phyloP scores from a whole-genome alignment of 495 filamentous ascomycete species.

The Aspergillus affinis region DNA sequence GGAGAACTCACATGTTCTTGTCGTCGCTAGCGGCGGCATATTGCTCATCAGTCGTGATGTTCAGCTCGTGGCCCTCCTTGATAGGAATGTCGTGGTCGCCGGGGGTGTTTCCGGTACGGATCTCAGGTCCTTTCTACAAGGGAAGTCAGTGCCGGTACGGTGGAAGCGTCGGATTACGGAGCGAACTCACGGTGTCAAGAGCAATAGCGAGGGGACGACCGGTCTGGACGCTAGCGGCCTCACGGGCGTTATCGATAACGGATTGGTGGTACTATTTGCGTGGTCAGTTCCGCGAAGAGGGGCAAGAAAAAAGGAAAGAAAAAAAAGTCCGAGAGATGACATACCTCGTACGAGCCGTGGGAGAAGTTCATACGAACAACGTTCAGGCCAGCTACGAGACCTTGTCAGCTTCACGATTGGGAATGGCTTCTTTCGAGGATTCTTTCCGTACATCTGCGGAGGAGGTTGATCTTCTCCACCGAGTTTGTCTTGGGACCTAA shows the following conservation, averaged over 20 bases:
- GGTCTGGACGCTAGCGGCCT: constrained; percentile 69
- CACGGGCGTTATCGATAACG: constrained; percentile 89
- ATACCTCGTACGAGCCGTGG: constrained; percentile 87
- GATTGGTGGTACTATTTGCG: constrained; percentile 75
- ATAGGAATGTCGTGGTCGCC: constrained; percentile 86
- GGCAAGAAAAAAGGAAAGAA: background rate
- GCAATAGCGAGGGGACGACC: constrained; percentile 95
- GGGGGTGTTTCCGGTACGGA: constrained; percentile 90
- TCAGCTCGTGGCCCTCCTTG: constrained; percentile 74
- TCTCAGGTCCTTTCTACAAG: constrained; percentile 88
- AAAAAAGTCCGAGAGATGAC: constrained; percentile 21
- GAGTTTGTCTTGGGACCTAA: constrained; percentile 96
- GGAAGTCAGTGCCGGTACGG: constrained; percentile 7
- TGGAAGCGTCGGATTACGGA: background rate
- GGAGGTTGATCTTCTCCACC: constrained; percentile 89
- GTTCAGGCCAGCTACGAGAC: constrained; percentile 74
- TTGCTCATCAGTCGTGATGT: constrained; percentile 96
- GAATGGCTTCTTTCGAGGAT: constrained; percentile 2
- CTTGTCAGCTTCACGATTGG: constrained; percentile 20
- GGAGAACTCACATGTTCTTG: constrained; percentile 80
- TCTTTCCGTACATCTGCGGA: constrained; percentile 62
- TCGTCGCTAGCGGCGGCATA: constrained; percentile 81
- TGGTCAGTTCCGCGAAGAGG: constrained; percentile 3
- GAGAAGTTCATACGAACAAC: constrained; percentile 99
- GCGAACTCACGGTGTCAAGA: constrained; percentile 73